Percentiles rank a stretch among this genome's conserved stretches.
Evolutionary conservation across 306 rosid genomes (phyloP).

Genomic region (Mimosa pudica): DNA sequence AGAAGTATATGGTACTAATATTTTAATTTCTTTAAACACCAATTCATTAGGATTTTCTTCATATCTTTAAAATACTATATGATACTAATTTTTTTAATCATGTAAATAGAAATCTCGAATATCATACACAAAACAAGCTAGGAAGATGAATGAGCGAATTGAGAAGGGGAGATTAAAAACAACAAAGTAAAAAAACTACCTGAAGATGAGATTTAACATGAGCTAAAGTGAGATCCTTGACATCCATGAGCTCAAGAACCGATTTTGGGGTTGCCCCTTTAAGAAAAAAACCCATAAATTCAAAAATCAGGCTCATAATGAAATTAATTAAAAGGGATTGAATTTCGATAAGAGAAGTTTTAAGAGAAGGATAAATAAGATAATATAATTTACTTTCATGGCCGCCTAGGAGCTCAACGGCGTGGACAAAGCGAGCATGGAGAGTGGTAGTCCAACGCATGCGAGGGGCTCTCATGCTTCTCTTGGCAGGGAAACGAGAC

Average conservation of each 20-base stretch:
- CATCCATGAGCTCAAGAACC: conserved; percentile 99
- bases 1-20: too few relatives aligned
- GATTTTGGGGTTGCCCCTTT: conserved; percentile 98
- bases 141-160: background rate
- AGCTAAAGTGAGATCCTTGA: conserved; percentile 96
- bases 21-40: too few relatives aligned
- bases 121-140: background rate
- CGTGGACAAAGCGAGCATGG: conserved; percentile 97
- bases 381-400: conserved; percentile 73
- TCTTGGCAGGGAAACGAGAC: conserved; percentile 82
- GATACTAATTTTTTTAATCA: too few relatives aligned
- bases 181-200: conserved; percentile 42
- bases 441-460: conserved; percentile 99
- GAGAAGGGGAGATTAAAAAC: conserved; percentile 2
- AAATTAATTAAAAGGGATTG: too few relatives aligned
- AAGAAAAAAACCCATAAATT: background rate
- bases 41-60: too few relatives aligned
- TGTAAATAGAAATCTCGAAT: background rate
- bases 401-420: conserved; percentile 97
- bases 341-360: background rate
- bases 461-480: conserved; percentile 98
- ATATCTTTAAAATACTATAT: too few relatives aligned
- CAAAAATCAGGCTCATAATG: background rate
- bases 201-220: conserved; percentile 99
- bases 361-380: background rate